Evolutionary conservation across 257 asterid species (phyloP), one percentile per base, ranked within the genome.

Genomic region (Euphrasia confusa): DNA sequence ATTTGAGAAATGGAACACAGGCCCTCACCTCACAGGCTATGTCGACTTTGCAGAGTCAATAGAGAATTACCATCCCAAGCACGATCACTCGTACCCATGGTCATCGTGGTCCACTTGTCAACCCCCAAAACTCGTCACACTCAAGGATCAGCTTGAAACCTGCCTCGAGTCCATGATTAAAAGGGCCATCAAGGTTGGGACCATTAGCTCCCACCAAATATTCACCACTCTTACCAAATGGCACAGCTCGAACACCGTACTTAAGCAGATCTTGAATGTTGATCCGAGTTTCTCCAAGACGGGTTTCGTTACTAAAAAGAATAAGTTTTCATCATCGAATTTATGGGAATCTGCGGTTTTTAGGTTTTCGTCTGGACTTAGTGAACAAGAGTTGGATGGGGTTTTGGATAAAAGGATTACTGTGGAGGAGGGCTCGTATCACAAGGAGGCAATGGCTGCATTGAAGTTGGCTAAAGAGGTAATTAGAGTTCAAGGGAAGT

Each of bases 391-490:
- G 83, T 68, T 81, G 28, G 74, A 72, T 54, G 83, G 69, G 55
- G 74, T 68, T 60, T 62, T 78, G 40, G 82, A 78, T 72, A 74
- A 72, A 70, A 63, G 61, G 32, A 68, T 62, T 62, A 61, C 69
- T 57, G 74, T 67, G 54, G 88, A 79, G 58, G 95, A 81, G 61
- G 81, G 76, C 18, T 80, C 94, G 13, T 84, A 81, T 73, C 81
- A 79, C 79, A 81, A 70, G 82, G 99, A 92, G 66, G 95, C 94
- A 10, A 70, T 77, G 77, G 83, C 83, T 27, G 97, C 97, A 18
- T 59, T 92, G 80, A 81, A 84, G 79, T 77, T 92, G 86, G 96
- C 99, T 62, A 92, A 92, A 79, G 91, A 87, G 77, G 96, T 92
- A 17, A 84, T 89, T 42, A 65, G 71, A 70, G 74, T 82, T 76